Evolutionary conservation across 208 protist species (phyloP), one percentile per base, ranked within the genome.

Genomic region (Porcisia hertigi): DNA sequence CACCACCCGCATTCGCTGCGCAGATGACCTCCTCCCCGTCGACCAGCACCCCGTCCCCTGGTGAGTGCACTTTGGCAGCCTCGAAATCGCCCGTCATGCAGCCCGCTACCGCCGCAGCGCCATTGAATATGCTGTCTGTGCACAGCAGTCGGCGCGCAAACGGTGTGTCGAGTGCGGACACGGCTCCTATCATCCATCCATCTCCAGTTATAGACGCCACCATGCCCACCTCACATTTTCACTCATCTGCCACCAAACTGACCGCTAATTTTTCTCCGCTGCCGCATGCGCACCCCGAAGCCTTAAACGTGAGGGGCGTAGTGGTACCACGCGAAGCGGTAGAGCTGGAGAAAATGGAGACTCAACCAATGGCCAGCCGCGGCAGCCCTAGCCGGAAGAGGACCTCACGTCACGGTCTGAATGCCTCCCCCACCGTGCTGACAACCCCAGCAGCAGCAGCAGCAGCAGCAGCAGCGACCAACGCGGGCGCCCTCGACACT

Each of bases 81-180:
- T 34, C 45, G 55, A 69, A 57, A 59, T 81, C 77, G 3, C 77
- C 71, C 5, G 52, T 30, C 1, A 18, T 45, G 18, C 30, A 58
- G 65, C 47, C 57, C 25, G 2, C 53, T 53, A 76, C 57, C 65
- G 12, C 39, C 2, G 45, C 54, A 30, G 36, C 57, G 1, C 58
- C 66, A 0, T 52, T 62, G 12, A 30, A 47, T 6, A 65, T 58
- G 2, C 67, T 72, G 9, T 65, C 72, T 3, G 70, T 64, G 52
- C 72, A 64, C 36, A 74, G 77, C 34, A 73, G 70, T 39, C 77
- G 77, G 77, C 66, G 73, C 47, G 66, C 52, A 49, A 71, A 67
- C 5, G 77, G 62, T 2, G 30, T 49, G 20, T 23, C 58, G 1
- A 55, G 5, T 5, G 23, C 36, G 0, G 77, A 62, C 25, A 69